phyloP scores from a whole-genome alignment of 306 rosid genomes.

The Cucurbita pepo region DNA sequence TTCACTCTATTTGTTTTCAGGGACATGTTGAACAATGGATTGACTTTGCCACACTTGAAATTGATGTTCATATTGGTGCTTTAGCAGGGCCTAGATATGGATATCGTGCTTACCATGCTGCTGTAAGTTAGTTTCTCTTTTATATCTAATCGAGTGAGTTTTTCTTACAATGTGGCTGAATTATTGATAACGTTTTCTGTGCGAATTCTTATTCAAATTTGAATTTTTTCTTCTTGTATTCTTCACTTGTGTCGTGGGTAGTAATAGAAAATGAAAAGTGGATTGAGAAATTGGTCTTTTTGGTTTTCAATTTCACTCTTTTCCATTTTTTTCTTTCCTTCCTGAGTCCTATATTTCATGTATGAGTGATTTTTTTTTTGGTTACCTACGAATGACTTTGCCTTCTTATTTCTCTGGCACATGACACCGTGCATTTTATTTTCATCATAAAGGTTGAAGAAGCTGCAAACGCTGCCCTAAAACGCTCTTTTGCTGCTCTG shows the following conservation, averaged over 20 bases:
- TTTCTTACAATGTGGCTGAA: background rate
- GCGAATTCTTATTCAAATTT: background rate
- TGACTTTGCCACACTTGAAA: background rate
- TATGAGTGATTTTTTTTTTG: background rate
- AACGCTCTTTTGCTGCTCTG: slow-evolving; percentile 55
- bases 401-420: background rate
- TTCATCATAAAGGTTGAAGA: slow-evolving; percentile 53
- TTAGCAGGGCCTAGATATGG: background rate
- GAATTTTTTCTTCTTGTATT: background rate
- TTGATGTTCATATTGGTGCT: background rate
- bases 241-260: background rate
- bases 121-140: background rate
- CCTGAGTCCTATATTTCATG: background rate
- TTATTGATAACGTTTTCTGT: background rate
- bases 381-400: background rate
- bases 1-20: background rate
- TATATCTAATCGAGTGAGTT: background rate
- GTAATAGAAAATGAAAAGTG: background rate
- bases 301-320: background rate
- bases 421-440: background rate
- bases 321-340: background rate
- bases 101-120: background rate
- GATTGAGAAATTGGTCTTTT: background rate
- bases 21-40: slow-evolving; percentile 6
- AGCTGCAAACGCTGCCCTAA: slow-evolving; percentile 36